phyloP scores from a whole-genome alignment of 345 rosid species.

The Rhodamnia argentea region DNA sequence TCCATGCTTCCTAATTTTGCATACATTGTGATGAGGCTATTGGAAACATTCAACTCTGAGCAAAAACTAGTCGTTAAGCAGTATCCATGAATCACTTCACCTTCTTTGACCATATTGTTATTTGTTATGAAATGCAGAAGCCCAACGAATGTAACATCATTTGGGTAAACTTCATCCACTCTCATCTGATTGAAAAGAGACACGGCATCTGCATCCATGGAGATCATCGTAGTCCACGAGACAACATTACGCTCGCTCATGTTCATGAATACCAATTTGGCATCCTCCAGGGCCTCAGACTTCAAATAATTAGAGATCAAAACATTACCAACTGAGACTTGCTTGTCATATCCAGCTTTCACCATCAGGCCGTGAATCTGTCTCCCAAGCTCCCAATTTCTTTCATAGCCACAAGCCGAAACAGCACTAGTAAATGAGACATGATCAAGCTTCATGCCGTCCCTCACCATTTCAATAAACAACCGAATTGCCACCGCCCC shows the following conservation, averaged over 20 bases:
- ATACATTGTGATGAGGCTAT: slow-evolving; percentile 81
- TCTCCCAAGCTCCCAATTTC: slow-evolving; percentile 48
- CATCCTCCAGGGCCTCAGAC: slow-evolving; percentile 46
- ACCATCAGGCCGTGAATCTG: slow-evolving; percentile 71
- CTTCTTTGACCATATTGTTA: slow-evolving; percentile 34
- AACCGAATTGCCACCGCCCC: slow-evolving; percentile 45
- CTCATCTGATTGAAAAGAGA: slow-evolving; percentile 56
- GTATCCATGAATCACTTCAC: slow-evolving; percentile 48
- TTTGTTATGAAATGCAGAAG: slow-evolving; percentile 45
- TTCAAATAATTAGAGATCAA: slow-evolving; percentile 68
- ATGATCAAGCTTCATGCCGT: slow-evolving; percentile 66
- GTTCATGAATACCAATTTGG: slow-evolving; percentile 36
- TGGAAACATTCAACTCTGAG: slow-evolving; percentile 43
- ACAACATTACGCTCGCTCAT: slow-evolving; percentile 65
- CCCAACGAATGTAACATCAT: slow-evolving; percentile 66
- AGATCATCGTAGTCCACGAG: slow-evolving; percentile 85
- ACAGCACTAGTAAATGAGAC: slow-evolving; percentile 71
- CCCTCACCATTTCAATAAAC: slow-evolving; percentile 51
- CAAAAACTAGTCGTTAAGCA: slow-evolving; percentile 46
- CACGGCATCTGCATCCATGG: slow-evolving; percentile 42
- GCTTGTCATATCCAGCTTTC: slow-evolving; percentile 53
- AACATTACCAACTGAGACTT: slow-evolving; percentile 54
- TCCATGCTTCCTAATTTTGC: slow-evolving; percentile 53
- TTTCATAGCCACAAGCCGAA: slow-evolving; percentile 68
- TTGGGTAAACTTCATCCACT: slow-evolving; percentile 58